phyloP scores from a whole-genome alignment of 148 eudicot species.

The Beta vulgaris region DNA sequence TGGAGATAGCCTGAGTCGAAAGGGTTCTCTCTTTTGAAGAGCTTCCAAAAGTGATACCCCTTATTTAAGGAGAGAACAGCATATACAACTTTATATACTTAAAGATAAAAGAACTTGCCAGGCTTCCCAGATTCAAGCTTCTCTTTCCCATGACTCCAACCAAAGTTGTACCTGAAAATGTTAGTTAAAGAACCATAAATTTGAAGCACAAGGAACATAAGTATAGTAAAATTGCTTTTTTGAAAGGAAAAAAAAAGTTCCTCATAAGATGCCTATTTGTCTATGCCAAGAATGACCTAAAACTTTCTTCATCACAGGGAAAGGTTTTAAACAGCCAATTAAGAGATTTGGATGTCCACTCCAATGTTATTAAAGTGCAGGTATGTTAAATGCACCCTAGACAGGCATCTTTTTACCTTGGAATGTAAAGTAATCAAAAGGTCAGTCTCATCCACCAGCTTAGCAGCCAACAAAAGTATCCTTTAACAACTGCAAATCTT shows the following conservation, averaged over 20 bases:
- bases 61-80: not conserved
- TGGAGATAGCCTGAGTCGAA: too few relatives aligned
- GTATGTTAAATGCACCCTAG: not conserved
- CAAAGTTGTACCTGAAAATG: slow-evolving; percentile 77
- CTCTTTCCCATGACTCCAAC: slow-evolving; percentile 99
- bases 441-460: not conserved
- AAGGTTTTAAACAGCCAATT: not conserved
- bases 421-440: not conserved
- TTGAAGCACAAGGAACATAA: not conserved
- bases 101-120: slow-evolving; percentile 40
- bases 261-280: not conserved
- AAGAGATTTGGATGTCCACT: not conserved
- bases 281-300: not conserved
- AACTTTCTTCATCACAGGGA: not conserved
- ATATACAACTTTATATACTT: not conserved
- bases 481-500: too few relatives aligned
- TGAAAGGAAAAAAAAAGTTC: not conserved
- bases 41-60: not conserved
- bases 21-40: not conserved
- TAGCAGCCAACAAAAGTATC: too few relatives aligned
- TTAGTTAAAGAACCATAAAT: not conserved
- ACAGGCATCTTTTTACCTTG: not conserved
- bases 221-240: not conserved
- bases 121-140: slow-evolving; percentile 95
- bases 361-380: not conserved